Evolutionary conservation across 2,329 filamentous ascomycete genomes (phyloP), one percentile per base, ranked within the genome.

Genomic region (Dactylonectria macrodidyma): DNA sequence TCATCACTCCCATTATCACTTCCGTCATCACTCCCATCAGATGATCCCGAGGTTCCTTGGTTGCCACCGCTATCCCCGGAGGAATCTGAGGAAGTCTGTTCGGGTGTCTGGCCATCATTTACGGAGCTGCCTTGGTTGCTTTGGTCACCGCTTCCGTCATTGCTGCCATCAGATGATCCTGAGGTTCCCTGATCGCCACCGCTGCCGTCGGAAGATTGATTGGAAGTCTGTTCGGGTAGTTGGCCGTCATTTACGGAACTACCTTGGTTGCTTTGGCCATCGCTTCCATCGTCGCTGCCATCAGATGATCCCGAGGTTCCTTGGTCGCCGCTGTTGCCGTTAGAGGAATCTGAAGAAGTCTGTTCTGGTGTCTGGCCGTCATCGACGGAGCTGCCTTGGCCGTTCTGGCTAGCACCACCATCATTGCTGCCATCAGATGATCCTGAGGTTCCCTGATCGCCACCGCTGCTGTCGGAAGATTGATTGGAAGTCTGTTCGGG

Each of bases 191-290:
- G 52, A 12, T 46, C 9, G 14, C 24, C 38, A 19, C 19, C 14
- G 30, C 9, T 16, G 33, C 26, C 30, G 16, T 33, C 16, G n/a
- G 44, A 26, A 22, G 26, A 30, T 30, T 30, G 26, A 5, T 7
- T 7, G 26, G 26, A 30, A 30, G 26, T 30, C 26, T 30, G 26
- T 30, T 30, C 26, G 4, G 26, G 26, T 30, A 30, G 7, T 30
- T 30, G 26, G 26, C 26, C 26, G 26, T 30, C 26, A 7, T 30
- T 7, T 4, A 30, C 26, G 26, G 26, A 30, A 7, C 26, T 22
- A 22, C 26, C 26, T 36, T 59, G 41, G n/a, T 26, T 24, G 30
- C 41, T 26, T 58, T 58, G 41, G 41, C 55, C 55, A 34, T 47
- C n/a, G 14, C 33, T n/a, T 22, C 41, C 55, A 6, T 24, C 26